phyloP scores from a whole-genome alignment of 139 green algal species.

The Closterium sp. region DNA sequence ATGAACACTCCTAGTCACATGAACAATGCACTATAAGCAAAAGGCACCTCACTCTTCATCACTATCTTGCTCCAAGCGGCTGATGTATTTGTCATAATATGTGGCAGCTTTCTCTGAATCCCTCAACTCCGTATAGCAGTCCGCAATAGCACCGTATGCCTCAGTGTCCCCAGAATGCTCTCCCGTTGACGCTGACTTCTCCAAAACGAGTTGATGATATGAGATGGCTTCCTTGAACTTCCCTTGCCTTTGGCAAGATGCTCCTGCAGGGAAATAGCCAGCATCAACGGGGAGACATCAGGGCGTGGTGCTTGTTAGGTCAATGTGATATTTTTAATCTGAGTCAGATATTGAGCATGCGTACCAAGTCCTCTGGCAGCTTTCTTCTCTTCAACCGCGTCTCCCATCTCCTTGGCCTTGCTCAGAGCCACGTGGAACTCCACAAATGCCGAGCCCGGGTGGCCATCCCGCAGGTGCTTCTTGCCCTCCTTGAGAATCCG shows the following conservation, averaged over 20 bases:
- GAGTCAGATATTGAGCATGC: too few species aligned
- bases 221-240: slow-evolving; percentile 49
- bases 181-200: slow-evolving; percentile 21
- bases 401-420: slow-evolving; percentile 17
- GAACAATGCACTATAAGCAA: not conserved
- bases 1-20: too few species aligned
- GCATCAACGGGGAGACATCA: not conserved
- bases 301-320: not conserved
- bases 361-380: slow-evolving; percentile 41
- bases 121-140: slow-evolving; percentile 58
- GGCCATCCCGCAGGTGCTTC: slow-evolving; percentile 20
- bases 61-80: slow-evolving; percentile 13
- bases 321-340: too few species aligned
- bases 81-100: slow-evolving; percentile 49
- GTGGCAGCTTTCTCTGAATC: slow-evolving; percentile 53
- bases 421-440: slow-evolving; percentile 44
- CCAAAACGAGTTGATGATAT: slow-evolving; percentile 48
- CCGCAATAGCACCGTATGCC: slow-evolving; percentile 57
- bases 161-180: slow-evolving; percentile 51
- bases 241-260: slow-evolving; percentile 32
- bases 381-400: slow-evolving; percentile 50
- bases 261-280: not conserved
- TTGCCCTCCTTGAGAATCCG: slow-evolving; percentile 36
- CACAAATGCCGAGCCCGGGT: not conserved
- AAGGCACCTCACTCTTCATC: not conserved